Conservation (phyloP, 805 yeast genomes). For the Pichia eremophila region DNA sequence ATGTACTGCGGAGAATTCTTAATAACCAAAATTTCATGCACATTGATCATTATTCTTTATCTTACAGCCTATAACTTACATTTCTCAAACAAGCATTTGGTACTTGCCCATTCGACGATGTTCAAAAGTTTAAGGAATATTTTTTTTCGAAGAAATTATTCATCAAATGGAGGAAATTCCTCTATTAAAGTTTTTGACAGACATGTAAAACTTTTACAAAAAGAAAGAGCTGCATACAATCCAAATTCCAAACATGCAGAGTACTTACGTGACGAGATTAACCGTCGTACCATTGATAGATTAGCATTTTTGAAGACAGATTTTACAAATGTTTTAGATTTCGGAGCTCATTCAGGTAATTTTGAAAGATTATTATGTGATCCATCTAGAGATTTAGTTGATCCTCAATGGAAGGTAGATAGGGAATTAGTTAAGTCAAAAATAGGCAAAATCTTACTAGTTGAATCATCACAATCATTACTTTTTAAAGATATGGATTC, state of each 20-base stretch:
- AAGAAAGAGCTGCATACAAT: conserved; percentile 40
- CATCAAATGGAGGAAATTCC: neutral
- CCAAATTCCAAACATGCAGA: conserved; percentile 49
- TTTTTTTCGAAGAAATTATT: neutral
- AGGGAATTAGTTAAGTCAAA: conserved; percentile 42
- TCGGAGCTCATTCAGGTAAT: conserved; percentile 69
- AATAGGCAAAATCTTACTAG: conserved; percentile 49
- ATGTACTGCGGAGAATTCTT: too few species aligned
- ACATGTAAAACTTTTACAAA: conserved; percentile 48
- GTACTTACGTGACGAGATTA: conserved; percentile 67
- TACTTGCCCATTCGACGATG: too few species aligned
- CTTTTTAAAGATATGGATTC: conserved; percentile 43
- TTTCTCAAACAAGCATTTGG: too few species aligned
- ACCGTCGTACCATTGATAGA: conserved; percentile 63
- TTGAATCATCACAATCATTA: conserved; percentile 50
- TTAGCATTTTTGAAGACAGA: conserved; percentile 61
- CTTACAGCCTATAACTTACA: too few species aligned
- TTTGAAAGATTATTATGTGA: conserved; percentile 28
- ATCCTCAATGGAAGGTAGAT: conserved; percentile 40
- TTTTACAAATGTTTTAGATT: conserved; percentile 53
- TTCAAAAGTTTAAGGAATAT: too few species aligned
- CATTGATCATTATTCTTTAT: too few species aligned
- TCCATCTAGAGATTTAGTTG: conserved; percentile 25
- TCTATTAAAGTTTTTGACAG: conserved; percentile 48
- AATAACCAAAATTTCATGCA: too few species aligned